A percentile compares a stretch with the other conserved stretches of the same genome.
Evolutionary conservation across 768 basidiomycete species (phyloP).

Genomic region (Royoungia palumana): DNA sequence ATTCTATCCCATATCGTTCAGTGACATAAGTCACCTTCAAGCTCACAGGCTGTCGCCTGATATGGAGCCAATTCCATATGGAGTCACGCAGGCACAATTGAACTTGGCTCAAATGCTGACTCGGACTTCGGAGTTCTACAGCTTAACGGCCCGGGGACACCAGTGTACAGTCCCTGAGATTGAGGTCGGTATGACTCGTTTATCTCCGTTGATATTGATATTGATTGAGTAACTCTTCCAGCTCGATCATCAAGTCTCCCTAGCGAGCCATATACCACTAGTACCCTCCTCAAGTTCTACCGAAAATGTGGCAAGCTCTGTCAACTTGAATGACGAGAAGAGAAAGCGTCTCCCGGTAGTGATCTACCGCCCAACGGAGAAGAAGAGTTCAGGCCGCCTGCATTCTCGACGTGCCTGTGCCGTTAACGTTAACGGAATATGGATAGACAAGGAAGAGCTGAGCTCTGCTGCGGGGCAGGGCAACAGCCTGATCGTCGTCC

Average conservation of each 20-base stretch:
- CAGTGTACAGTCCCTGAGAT: neutral
- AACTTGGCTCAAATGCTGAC: neutral
- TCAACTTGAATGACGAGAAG: neutral
- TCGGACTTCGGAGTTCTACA: neutral
- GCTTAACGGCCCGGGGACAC: neutral
- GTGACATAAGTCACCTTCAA: neutral
- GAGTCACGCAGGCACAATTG: neutral
- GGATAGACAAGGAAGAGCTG: conserved; percentile 7
- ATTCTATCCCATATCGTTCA: neutral
- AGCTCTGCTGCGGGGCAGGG: neutral
- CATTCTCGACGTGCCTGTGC: neutral
- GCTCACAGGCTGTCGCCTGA: neutral
- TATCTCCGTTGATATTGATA: neutral
- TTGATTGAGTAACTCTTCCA: neutral
- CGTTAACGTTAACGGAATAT: neutral
- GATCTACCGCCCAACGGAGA: neutral
- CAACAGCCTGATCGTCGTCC: neutral
- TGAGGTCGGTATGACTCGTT: neutral
- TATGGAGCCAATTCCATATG: neutral
- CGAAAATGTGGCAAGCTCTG: neutral
- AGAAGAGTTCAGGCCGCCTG: neutral
- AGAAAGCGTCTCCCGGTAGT: neutral
- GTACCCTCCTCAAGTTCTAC: neutral
- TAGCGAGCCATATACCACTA: neutral
- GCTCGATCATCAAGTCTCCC: neutral